phyloP scores from a whole-genome alignment of 306 rosid species.

The Quercus suber region DNA sequence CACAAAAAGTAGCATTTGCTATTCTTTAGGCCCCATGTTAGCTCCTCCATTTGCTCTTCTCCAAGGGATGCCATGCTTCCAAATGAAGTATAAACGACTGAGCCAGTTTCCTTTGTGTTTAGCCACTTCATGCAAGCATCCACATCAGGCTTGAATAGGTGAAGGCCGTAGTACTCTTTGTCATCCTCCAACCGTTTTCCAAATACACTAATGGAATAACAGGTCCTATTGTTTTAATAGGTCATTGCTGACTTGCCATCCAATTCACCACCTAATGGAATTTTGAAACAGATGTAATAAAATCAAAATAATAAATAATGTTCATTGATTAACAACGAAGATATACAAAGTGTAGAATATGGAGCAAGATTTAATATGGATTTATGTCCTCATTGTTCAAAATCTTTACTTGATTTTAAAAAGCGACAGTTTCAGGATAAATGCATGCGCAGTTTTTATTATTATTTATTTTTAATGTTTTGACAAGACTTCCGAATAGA shows the following conservation, averaged over 20 bases:
- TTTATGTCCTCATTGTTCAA: too few species aligned
- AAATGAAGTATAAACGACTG: not conserved
- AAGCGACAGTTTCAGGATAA: too few species aligned
- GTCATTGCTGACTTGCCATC: conserved; percentile 5
- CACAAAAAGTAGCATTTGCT: not conserved
- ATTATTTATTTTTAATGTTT: too few species aligned
- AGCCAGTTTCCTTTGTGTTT: not conserved
- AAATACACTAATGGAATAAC: conserved; percentile 3
- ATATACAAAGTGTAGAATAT: too few species aligned
- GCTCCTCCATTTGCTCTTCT: conserved; percentile 12
- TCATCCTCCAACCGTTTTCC: not conserved
- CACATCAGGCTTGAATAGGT: not conserved
- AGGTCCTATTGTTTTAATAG: conserved; percentile 14
- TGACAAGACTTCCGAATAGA: too few species aligned
- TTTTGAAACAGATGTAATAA: not conserved
- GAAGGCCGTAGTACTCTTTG: conserved; percentile 5
- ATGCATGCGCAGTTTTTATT: too few species aligned
- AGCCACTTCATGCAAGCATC: conserved; percentile 8
- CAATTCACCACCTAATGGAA: not conserved
- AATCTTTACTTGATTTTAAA: too few species aligned
- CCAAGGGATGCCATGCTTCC: not conserved
- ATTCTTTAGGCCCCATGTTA: not conserved
- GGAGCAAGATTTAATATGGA: too few species aligned
- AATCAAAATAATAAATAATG: too few species aligned
- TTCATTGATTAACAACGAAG: too few species aligned